A percentile compares a stretch with the other conserved stretches of the same genome.
phyloP scores from a whole-genome alignment of 371 early-diverging fungal genomes.

The Mucor racemosus region DNA sequence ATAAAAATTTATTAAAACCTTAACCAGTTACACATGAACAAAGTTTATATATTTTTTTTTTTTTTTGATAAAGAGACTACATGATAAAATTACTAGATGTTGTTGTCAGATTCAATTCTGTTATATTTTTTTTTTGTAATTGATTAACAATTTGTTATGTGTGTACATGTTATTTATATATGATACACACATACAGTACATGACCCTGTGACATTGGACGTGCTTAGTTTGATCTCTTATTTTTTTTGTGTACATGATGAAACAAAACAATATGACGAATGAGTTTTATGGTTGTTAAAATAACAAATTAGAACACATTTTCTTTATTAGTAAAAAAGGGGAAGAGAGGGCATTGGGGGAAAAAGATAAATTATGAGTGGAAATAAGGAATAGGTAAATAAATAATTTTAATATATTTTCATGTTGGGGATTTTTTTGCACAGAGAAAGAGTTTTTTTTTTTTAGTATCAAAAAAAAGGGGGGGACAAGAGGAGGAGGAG shows the following conservation, averaged over 20 bases:
- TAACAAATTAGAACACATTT: slow-evolving; percentile 3
- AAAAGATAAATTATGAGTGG: slow-evolving; percentile 6
- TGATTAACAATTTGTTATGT: neutral
- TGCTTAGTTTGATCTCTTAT: slow-evolving; percentile 5
- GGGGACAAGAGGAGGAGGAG: neutral
- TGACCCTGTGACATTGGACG: slow-evolving; percentile 8
- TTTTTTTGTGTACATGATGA: slow-evolving; percentile 4
- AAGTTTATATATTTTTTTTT: neutral
- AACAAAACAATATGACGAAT: slow-evolving; percentile 10
- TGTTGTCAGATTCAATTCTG: no score
- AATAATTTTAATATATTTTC: slow-evolving; percentile 7
- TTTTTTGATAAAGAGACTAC: neutral
- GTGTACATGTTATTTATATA: neutral
- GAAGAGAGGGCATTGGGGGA: neutral
- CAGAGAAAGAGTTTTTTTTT: neutral
- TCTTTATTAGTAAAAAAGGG: slow-evolving; percentile 2
- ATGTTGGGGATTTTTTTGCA: neutral
- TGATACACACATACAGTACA: slow-evolving; percentile 1
- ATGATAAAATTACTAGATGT: neutral
- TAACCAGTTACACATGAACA: slow-evolving; percentile 2
- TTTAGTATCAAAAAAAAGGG: neutral
- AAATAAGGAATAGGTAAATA: slow-evolving; percentile 2
- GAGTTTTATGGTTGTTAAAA: slow-evolving; percentile 9
- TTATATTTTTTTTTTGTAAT: neutral
- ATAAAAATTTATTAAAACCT: slow-evolving; percentile 6